Evolutionary conservation across 1,284 basidiomycete genomes (phyloP), one percentile per base, ranked within the genome.

Genomic region (Athelia sp.): DNA sequence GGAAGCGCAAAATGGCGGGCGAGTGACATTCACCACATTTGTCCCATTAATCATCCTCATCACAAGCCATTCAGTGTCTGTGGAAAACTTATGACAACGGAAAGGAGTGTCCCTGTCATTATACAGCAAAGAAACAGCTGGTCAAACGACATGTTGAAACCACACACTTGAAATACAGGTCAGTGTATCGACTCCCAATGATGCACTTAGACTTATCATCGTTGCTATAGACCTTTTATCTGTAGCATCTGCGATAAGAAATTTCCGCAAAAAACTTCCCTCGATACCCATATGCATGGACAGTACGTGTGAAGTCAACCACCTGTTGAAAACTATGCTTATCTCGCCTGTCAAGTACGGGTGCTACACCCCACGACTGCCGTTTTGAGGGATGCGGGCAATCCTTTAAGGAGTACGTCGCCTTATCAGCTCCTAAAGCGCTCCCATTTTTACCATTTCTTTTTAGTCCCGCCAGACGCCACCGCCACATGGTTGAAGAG

Each of bases 71-170:
- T 13, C 13, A 40, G 36, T 40, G 36, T n/a, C 36, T 17, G 15
- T 40, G 36, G 36, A n/a, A 21, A 40, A 40, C 36, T 9, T 17
- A 17, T 9, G 36, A 40, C 36, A 21, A 40, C n/a, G 36, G 36
- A n/a, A 40, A 17, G 15, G 36, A 40, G 19, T n/a, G 15, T 21
- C 15, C 9, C 8, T 85, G 84, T 58, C 64, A 67, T 15, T 86
- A 84, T 55, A 63, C 59, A 22, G 73, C 75, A 18, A 81, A 82
- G 58, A 83, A 81, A 59, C 83, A 84, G 61, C 69, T 83, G 32
- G 78, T 86, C 52, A 84, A 84, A 59, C 73, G 84, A 24, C 84
- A 87, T 61, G 72, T 87, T 49, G 75, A 82, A 61, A 78, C 77
- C 13, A 78, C 75, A 23, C 84, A 86, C 60, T 61, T 87, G 43